Conservation (phyloP, 1,284 basidiomycete species). For the Rugosomyces carneus region DNA sequence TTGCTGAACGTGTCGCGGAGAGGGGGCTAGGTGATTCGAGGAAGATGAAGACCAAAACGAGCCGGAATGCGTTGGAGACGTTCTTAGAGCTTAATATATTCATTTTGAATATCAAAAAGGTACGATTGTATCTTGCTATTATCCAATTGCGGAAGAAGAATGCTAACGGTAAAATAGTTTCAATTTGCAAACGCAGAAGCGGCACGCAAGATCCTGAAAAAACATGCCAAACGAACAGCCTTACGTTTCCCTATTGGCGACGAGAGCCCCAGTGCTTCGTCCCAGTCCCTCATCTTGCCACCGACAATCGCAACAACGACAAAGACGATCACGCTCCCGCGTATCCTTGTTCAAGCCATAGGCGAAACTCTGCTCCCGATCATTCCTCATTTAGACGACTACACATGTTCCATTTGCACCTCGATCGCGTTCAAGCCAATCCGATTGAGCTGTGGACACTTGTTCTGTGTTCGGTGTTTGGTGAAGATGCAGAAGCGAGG, state of each 20-base stretch:
- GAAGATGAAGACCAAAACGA: conserved; percentile 60
- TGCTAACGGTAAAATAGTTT: conserved; percentile 39
- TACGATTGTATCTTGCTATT: conserved; percentile 19
- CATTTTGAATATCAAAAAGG: conserved; percentile 84
- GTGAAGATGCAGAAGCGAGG: conserved; percentile 92
- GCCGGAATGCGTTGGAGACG: conserved; percentile 62
- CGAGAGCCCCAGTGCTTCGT: neutral
- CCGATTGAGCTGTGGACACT: conserved; percentile 75
- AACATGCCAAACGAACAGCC: conserved; percentile 86
- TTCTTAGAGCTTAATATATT: conserved; percentile 82
- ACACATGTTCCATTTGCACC: conserved; percentile 73
- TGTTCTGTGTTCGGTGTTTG: conserved; percentile 91
- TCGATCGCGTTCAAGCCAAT: conserved; percentile 88
- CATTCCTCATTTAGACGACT: conserved; percentile 80
- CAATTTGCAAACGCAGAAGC: conserved; percentile 88
- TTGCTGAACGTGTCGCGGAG: conserved; percentile 63
- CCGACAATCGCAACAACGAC: neutral
- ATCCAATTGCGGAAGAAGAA: neutral
- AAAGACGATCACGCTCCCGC: conserved; percentile 50
- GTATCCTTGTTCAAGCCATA: conserved; percentile 79
- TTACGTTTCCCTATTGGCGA: conserved; percentile 36
- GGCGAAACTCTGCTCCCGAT: conserved; percentile 82
- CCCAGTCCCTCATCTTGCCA: conserved; percentile 5
- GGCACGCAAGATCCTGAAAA: conserved; percentile 87
- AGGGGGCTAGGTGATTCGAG: conserved; percentile 52